A percentile compares a stretch with the other conserved stretches of the same genome.
These are phyloP conservation scores for Hemileccinum impolitum DNA, from an alignment of 768 basidiomycete species.

Conservation along the genomic window DNA sequence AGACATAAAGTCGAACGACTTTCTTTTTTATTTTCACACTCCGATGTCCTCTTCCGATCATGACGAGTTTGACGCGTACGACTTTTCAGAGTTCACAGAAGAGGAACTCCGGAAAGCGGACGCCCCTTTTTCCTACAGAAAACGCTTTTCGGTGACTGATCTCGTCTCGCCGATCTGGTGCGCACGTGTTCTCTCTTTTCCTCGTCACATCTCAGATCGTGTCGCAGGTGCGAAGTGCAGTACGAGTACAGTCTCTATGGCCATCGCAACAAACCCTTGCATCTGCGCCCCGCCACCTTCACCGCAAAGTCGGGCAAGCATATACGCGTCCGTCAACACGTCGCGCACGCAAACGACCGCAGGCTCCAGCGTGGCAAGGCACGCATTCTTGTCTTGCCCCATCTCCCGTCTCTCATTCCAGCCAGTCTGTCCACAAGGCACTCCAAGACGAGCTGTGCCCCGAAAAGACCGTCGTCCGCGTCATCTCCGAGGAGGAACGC, in stretches of 20 bases:
- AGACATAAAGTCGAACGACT: conserved; percentile 17
- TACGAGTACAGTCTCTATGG: conserved; percentile 73
- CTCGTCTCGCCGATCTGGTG: conserved; percentile 60
- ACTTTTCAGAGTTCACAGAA: conserved; percentile 54
- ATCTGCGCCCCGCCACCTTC: conserved; percentile 54
- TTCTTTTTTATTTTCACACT: conserved; percentile 2
- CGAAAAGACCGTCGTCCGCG: conserved; percentile 49
- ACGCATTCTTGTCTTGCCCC: conserved; percentile 11
- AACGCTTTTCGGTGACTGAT: conserved; percentile 58
- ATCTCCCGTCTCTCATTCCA: background rate
- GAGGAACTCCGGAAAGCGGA: conserved; percentile 49
- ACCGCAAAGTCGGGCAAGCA: conserved; percentile 53
- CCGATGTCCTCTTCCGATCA: conserved; percentile 22
- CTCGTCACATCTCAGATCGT: background rate
- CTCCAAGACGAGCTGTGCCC: conserved; percentile 72
- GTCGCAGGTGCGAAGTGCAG: conserved; percentile 74
- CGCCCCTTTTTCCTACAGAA: conserved; percentile 39
- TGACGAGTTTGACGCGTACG: conserved; percentile 46
- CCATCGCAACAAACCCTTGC: conserved; percentile 45
- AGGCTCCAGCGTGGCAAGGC: conserved; percentile 55
- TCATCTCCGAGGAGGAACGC: conserved; percentile 59
- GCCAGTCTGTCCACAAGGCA: conserved; percentile 68
- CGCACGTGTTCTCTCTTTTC: conserved; percentile 13
- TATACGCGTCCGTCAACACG: conserved; percentile 49
- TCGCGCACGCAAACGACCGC: conserved; percentile 55